Evolutionary conservation across 352 stramenopile genomes (phyloP).

Genomic region (Thraustochytrium sp.): DNA sequence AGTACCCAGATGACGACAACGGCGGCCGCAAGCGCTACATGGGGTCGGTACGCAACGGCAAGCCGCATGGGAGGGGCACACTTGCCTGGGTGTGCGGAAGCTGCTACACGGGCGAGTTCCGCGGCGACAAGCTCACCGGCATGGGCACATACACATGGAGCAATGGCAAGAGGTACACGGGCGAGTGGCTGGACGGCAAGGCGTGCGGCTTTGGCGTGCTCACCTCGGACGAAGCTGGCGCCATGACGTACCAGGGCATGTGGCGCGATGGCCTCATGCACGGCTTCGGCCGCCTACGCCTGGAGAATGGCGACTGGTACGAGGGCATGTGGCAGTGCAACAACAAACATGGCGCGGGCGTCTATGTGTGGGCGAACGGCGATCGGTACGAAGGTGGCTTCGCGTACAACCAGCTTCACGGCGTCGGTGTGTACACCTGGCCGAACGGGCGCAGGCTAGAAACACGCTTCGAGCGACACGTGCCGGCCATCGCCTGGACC

Average conservation of each 20-base stretch:
- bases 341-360: neutral
- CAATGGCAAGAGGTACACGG: neutral
- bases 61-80: neutral
- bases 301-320: neutral
- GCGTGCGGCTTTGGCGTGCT: neutral
- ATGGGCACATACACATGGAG: neutral
- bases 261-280: conserved; percentile 18
- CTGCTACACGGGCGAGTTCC: neutral
- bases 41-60: neutral
- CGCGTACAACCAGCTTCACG: neutral
- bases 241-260: neutral
- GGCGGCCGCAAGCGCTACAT: neutral
- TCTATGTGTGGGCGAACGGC: conserved; percentile 3
- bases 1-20: neutral
- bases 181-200: conserved; percentile 6
- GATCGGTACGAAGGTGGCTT: conserved; percentile 12
- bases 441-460: neutral
- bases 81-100: neutral
- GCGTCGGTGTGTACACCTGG: neutral
- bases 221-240: neutral
- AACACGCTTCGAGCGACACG: neutral
- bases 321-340: neutral
- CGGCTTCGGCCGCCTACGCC: neutral
- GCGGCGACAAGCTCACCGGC: neutral
- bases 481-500: neutral